phyloP scores from a whole-genome alignment of 2,329 filamentous ascomycete genomes.

The Curvularia lunata region DNA sequence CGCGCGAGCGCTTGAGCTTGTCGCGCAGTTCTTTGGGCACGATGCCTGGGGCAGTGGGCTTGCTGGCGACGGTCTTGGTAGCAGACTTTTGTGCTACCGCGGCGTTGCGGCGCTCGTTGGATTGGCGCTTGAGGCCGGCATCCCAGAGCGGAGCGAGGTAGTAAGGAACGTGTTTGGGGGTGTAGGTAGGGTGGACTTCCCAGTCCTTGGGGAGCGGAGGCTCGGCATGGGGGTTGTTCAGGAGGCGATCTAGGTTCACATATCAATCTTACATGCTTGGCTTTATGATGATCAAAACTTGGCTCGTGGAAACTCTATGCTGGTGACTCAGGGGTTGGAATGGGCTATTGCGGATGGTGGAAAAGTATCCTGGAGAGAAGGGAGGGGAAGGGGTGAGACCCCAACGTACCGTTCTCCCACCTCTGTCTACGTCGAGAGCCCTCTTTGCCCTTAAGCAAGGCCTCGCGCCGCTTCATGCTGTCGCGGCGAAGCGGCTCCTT shows the following conservation, averaged over 20 bases:
- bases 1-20: slow-evolving; percentile 79
- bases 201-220: slow-evolving; percentile 84
- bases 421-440: slow-evolving; percentile 83
- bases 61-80: slow-evolving; percentile 46
- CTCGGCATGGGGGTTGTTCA: slow-evolving; percentile 84
- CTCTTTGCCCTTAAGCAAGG: slow-evolving; percentile 85
- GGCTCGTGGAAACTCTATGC: not conserved
- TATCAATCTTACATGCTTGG: slow-evolving; percentile 11
- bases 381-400: slow-evolving; percentile 11
- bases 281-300: not conserved
- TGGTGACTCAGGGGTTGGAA: not conserved
- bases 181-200: slow-evolving; percentile 81
- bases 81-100: slow-evolving; percentile 43
- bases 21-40: slow-evolving; percentile 82
- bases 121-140: slow-evolving; percentile 54
- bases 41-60: slow-evolving; percentile 54
- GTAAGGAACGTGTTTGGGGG: slow-evolving; percentile 80
- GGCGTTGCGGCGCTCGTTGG: slow-evolving; percentile 53
- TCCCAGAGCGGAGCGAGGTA: slow-evolving; percentile 90
- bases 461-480: slow-evolving; percentile 72
- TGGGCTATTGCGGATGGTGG: slow-evolving; percentile 1
- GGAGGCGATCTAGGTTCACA: slow-evolving; percentile 70
- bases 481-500: slow-evolving; percentile 64
- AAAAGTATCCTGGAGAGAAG: slow-evolving; percentile 14
- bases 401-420: slow-evolving; percentile 84